These are phyloP conservation scores for Emergomyces africanus DNA, from an alignment of 2,329 filamentous ascomycete genomes.

Conservation along the genomic window DNA sequence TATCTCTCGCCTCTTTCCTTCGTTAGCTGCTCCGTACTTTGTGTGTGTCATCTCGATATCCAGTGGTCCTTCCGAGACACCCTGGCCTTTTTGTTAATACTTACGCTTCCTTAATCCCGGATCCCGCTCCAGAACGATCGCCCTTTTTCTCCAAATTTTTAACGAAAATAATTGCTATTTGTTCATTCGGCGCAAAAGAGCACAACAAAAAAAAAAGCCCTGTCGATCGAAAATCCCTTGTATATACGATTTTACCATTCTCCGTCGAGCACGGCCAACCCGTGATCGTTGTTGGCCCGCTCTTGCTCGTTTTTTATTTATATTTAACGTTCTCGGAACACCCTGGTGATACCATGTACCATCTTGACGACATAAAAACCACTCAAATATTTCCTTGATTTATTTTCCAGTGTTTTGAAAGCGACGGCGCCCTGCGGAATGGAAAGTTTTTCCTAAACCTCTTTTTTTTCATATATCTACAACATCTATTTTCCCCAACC, in stretches of 20 bases:
- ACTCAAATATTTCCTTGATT: neutral
- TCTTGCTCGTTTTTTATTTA: neutral
- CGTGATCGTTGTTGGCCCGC: neutral
- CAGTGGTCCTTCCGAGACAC: neutral
- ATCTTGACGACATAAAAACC: slow-evolving; percentile 1
- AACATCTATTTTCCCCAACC: neutral
- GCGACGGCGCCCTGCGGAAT: slow-evolving; percentile 2
- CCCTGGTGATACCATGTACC: slow-evolving; percentile 4
- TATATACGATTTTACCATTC: neutral
- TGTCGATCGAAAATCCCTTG: neutral
- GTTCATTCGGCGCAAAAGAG: neutral
- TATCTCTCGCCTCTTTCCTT: neutral
- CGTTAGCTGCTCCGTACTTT: neutral
- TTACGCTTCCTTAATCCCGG: neutral
- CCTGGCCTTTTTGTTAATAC: neutral
- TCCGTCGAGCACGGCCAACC: neutral
- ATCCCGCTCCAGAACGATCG: neutral
- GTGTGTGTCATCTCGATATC: neutral
- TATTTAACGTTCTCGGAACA: neutral
- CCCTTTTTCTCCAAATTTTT: neutral
- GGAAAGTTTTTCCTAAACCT: neutral
- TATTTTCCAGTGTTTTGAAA: neutral
- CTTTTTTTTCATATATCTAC: neutral
- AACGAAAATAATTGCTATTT: neutral
- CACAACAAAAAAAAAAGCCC: neutral